Percentiles rank a stretch among this genome's conserved stretches.
Evolutionary conservation across 257 asterid species (phyloP).

Genomic region (Ligustrum vulgare): DNA sequence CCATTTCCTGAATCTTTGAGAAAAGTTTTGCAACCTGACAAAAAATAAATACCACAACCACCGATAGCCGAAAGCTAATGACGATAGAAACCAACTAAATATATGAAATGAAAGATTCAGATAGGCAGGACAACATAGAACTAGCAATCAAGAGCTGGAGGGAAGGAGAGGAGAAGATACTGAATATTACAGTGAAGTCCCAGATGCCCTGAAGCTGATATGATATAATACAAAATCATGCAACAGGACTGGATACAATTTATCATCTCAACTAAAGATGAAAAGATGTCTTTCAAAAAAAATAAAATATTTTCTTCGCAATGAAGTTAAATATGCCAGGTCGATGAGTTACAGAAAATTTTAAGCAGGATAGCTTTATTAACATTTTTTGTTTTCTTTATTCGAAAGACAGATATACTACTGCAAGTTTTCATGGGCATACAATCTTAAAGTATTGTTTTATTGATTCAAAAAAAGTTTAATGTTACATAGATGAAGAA

Average conservation of each 20-base stretch:
- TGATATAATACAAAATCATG: neutral
- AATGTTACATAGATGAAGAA: conserved; percentile 9
- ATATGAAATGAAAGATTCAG: conserved; percentile 2
- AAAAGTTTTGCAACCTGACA: conserved; percentile 92
- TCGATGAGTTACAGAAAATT: neutral
- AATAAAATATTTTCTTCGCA: neutral
- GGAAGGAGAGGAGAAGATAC: conserved; percentile 7
- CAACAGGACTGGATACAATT: neutral
- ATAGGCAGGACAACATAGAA: conserved; percentile 16
- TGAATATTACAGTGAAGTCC: neutral
- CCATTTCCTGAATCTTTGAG: conserved; percentile 94
- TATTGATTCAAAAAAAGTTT: conserved; percentile 6
- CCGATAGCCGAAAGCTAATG: neutral
- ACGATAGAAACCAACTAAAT: neutral
- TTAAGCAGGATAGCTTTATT: neutral
- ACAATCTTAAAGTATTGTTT: neutral
- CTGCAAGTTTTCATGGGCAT: neutral
- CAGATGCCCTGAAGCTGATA: neutral
- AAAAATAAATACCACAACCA: conserved; percentile 2
- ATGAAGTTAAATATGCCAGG: neutral
- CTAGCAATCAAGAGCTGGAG: neutral
- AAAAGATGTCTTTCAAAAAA: neutral
- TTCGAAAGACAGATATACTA: neutral
- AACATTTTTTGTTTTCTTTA: neutral
- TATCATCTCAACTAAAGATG: neutral